These are phyloP conservation scores for Tilletiaria anomala DNA, from an alignment of 1,284 basidiomycete genomes.

Conservation along the genomic window DNA sequence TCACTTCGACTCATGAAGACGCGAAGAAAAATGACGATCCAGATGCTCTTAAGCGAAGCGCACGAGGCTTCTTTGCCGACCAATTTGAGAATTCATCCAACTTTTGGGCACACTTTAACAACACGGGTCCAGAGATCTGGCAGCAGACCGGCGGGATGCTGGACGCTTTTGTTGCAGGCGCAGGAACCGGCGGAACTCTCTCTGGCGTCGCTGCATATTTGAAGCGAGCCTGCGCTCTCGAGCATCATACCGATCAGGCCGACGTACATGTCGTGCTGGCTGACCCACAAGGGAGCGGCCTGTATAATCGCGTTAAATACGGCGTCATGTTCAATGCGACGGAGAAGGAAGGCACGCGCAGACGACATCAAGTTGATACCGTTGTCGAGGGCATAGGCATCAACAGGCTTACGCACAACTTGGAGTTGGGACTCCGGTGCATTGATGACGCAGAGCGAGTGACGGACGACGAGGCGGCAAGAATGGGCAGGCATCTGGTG, in stretches of 20 bases:
- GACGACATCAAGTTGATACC: constrained; percentile 57
- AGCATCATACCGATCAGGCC: background rate
- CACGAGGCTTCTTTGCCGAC: constrained; percentile 60
- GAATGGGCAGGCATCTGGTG: constrained; percentile 31
- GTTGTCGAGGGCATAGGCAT: constrained; percentile 54
- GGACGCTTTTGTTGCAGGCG: constrained; percentile 83
- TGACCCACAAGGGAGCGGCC: constrained; percentile 85
- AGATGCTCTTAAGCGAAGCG: constrained; percentile 15
- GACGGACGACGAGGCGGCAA: constrained; percentile 30
- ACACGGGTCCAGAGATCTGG: constrained; percentile 93
- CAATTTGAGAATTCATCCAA: constrained; percentile 76
- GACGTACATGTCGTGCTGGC: constrained; percentile 48
- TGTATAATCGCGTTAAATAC: constrained; percentile 63
- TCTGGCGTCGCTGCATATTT: constrained; percentile 69
- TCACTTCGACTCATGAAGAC: background rate
- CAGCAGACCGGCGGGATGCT: constrained; percentile 70
- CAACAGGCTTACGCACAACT: constrained; percentile 32
- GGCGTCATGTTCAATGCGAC: constrained; percentile 86
- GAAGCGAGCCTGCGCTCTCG: constrained; percentile 39
- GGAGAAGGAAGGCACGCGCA: constrained; percentile 86
- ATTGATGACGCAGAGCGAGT: constrained; percentile 31
- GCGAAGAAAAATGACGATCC: constrained; percentile 6
- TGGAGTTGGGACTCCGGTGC: constrained; percentile 25
- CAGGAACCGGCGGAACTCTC: constrained; percentile 91
- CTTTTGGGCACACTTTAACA: constrained; percentile 70